phyloP scores from a whole-genome alignment of 164 flowering plant genomes.

The Vitis amurensis region DNA sequence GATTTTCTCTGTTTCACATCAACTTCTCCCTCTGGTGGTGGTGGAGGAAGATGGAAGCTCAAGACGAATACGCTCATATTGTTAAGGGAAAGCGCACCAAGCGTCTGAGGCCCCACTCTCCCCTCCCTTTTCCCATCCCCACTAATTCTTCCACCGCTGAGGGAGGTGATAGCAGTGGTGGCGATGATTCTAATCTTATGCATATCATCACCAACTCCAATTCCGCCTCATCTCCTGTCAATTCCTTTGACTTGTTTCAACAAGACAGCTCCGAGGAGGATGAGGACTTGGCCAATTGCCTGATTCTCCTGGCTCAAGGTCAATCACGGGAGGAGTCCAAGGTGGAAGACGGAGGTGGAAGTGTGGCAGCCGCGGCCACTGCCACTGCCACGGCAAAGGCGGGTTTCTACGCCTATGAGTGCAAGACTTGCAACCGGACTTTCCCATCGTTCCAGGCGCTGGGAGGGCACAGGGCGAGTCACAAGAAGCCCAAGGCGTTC shows the following conservation, averaged over 20 bases:
- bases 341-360: too few species aligned
- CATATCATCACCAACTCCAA: background rate
- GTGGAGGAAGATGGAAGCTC: constrained; percentile 26
- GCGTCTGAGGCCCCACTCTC: constrained; percentile 39
- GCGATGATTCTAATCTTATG: too few species aligned
- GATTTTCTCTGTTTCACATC: constrained; percentile 21
- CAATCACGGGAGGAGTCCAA: constrained; percentile 8
- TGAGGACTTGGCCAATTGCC: constrained; percentile 74
- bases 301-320: constrained; percentile 67
- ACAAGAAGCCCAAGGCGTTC: constrained; percentile 54
- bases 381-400: constrained; percentile 18
- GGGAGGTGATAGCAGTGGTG: background rate
- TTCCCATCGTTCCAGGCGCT: constrained; percentile 81
- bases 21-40: background rate
- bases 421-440: constrained; percentile 68
- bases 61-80: constrained; percentile 23
- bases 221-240: constrained; percentile 14
- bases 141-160: constrained; percentile 9
- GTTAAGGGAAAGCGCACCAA: constrained; percentile 51
- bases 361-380: background rate
- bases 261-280: constrained; percentile 42
- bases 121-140: constrained; percentile 25
- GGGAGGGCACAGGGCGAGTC: constrained; percentile 84
- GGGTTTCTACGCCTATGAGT: constrained; percentile 54
- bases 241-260: background rate